Percentiles rank a stretch among this genome's conserved stretches.
Evolutionary conservation across 163 green algal species (phyloP).

Genomic region (Botryococcus braunii): DNA sequence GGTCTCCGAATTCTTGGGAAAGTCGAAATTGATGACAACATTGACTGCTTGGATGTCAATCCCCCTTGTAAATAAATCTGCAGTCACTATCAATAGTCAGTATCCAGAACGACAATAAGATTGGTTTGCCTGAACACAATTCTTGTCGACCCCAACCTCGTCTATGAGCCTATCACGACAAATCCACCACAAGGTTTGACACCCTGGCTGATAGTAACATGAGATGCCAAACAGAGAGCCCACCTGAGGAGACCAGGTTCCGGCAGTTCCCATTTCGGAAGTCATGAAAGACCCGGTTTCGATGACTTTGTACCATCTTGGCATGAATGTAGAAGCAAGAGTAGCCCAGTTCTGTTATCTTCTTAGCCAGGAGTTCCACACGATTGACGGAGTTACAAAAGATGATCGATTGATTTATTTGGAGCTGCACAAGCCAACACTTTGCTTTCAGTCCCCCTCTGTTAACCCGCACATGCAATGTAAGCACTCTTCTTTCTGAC

Average conservation of each 20-base stretch:
- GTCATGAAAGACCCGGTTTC: slow-evolving; percentile 99
- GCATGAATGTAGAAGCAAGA: slow-evolving; percentile 99
- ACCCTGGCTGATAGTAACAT: too few relatives aligned
- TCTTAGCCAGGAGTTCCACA: slow-evolving; percentile 98
- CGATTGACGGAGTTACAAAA: slow-evolving; percentile 99
- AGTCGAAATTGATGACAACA: slow-evolving; percentile 99
- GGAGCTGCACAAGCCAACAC: slow-evolving; percentile 71
- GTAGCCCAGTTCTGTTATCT: slow-evolving; percentile 99
- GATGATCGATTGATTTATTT: slow-evolving; percentile 99
- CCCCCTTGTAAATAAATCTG: slow-evolving; percentile 97
- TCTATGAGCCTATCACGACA: too few relatives aligned
- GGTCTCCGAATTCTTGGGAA: slow-evolving; percentile 98
- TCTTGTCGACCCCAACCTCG: too few relatives aligned
- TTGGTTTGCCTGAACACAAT: too few relatives aligned
- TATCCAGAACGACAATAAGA: too few relatives aligned
- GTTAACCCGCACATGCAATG: too few relatives aligned
- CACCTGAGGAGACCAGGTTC: slow-evolving; percentile 94
- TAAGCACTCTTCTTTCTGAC: too few relatives aligned
- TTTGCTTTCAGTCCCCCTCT: too few relatives aligned
- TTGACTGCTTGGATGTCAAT: slow-evolving; percentile 99
- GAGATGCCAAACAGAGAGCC: too few relatives aligned
- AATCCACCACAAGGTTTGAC: too few relatives aligned
- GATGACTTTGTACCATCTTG: slow-evolving; percentile 98
- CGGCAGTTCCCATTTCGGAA: slow-evolving; percentile 96
- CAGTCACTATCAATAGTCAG: too few relatives aligned